phyloP scores from a whole-genome alignment of 805 yeast genomes.

The Jamesozyma rosinii region DNA sequence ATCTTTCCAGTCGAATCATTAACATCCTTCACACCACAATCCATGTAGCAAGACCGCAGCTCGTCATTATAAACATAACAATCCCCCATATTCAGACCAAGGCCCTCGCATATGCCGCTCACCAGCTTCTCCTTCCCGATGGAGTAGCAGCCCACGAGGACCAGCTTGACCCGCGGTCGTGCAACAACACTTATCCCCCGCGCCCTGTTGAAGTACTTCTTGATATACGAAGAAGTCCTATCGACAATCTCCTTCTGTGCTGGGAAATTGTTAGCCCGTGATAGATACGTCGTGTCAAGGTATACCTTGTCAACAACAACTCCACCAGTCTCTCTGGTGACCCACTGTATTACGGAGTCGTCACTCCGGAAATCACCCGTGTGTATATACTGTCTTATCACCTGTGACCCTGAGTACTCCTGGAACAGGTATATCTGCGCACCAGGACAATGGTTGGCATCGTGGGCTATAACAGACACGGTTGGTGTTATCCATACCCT shows the following conservation, averaged over 20 bases:
- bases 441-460: slow-evolving; percentile 97
- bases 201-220: slow-evolving; percentile 2
- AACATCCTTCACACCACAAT: not conserved
- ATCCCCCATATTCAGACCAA: slow-evolving; percentile 35
- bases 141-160: slow-evolving; percentile 74
- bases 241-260: slow-evolving; percentile 60
- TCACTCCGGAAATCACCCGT: slow-evolving; percentile 90
- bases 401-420: slow-evolving; percentile 14
- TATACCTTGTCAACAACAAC: slow-evolving; percentile 51
- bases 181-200: slow-evolving; percentile 1
- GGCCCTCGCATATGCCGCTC: slow-evolving; percentile 44
- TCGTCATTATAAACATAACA: slow-evolving; percentile 33
- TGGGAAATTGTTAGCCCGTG: slow-evolving; percentile 65
- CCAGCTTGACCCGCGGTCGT: slow-evolving; percentile 9
- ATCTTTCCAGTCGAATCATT: not conserved
- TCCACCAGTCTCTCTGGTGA: not conserved
- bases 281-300: slow-evolving; percentile 86
- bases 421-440: slow-evolving; percentile 73
- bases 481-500: slow-evolving; percentile 34
- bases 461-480: slow-evolving; percentile 50
- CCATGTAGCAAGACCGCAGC: slow-evolving; percentile 5
- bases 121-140: slow-evolving; percentile 91
- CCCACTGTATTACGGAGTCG: slow-evolving; percentile 30
- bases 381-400: slow-evolving; percentile 41
- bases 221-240: slow-evolving; percentile 46